Evolutionary conservation across 2,329 filamentous ascomycete species (phyloP).

Genomic region (Dactylellina cionopaga): DNA sequence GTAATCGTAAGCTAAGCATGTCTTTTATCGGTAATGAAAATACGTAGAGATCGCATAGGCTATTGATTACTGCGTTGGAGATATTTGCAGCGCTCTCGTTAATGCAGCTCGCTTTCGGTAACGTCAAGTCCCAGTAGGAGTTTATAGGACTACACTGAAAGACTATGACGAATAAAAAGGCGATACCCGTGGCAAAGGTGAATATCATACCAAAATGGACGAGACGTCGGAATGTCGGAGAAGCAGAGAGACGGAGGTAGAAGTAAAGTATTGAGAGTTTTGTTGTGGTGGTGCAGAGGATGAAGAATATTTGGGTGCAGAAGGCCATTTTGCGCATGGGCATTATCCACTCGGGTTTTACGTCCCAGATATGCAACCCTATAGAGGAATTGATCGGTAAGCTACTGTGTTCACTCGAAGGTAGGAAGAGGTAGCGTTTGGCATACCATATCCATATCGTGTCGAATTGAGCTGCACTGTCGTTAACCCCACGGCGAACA

Average conservation of each 20-base stretch:
- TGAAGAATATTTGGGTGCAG: slow-evolving; percentile 45
- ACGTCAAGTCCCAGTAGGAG: slow-evolving; percentile 43
- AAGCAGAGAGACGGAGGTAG: slow-evolving; percentile 46
- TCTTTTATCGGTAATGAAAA: slow-evolving; percentile 48
- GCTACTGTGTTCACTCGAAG: not conserved
- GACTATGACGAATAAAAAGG: slow-evolving; percentile 42
- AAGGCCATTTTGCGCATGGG: slow-evolving; percentile 51
- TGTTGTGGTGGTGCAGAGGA: slow-evolving; percentile 40
- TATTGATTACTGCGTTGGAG: slow-evolving; percentile 46
- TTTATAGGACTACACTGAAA: slow-evolving; percentile 45
- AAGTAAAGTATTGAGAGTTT: slow-evolving; percentile 51
- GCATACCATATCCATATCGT: slow-evolving; percentile 47
- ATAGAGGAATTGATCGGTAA: not conserved
- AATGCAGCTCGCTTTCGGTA: slow-evolving; percentile 27
- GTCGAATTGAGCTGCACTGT: slow-evolving; percentile 36
- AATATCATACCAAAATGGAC: slow-evolving; percentile 35
- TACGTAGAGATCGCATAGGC: slow-evolving; percentile 45
- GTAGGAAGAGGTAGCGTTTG: not conserved
- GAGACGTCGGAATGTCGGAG: slow-evolving; percentile 27
- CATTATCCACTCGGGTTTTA: slow-evolving; percentile 43
- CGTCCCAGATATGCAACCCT: slow-evolving; percentile 50
- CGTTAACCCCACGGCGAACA: slow-evolving; percentile 42
- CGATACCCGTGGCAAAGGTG: slow-evolving; percentile 16
- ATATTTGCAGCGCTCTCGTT: slow-evolving; percentile 38
- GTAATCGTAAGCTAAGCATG: slow-evolving; percentile 35